Percentiles rank a stretch among this genome's conserved stretches.
phyloP scores from a whole-genome alignment of 345 rosid genomes.

The Eucalyptus urophylla region DNA sequence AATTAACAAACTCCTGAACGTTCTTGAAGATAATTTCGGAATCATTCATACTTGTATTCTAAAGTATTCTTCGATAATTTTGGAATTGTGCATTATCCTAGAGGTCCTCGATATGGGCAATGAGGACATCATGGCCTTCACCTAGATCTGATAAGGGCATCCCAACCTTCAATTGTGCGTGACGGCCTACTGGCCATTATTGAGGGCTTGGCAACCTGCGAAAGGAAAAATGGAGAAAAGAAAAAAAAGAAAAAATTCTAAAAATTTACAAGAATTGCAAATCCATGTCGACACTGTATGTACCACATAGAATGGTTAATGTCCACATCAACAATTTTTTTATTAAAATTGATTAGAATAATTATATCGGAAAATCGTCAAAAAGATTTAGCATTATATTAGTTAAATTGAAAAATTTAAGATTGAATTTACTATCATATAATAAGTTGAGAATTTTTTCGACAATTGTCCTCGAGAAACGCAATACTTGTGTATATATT shows the following conservation, averaged over 20 bases:
- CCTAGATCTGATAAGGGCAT: background rate
- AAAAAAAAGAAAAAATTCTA: background rate
- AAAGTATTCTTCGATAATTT: background rate
- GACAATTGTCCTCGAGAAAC: background rate
- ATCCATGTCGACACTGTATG: rapidly evolving
- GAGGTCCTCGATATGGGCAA: rapidly evolving
- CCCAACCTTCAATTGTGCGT: rapidly evolving
- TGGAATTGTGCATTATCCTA: background rate
- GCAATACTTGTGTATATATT: background rate
- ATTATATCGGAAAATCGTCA: rapidly evolving
- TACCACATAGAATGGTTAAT: rapidly evolving
- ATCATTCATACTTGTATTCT: background rate
- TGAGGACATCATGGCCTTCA: rapidly evolving
- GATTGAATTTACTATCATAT: background rate
- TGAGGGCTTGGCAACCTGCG: rapidly evolving
- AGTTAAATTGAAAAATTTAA: rapidly evolving
- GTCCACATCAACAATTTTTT: rapidly evolving
- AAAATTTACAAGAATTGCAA: background rate
- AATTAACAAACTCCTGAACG: background rate
- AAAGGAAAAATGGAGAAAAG: background rate
- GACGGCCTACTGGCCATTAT: background rate
- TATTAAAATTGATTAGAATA: rapidly evolving
- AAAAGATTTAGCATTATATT: background rate
- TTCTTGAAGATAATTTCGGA: background rate
- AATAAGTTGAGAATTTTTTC: background rate